phyloP scores from a whole-genome alignment of 352 stramenopile species.

The Phytophthora sansomeana region DNA sequence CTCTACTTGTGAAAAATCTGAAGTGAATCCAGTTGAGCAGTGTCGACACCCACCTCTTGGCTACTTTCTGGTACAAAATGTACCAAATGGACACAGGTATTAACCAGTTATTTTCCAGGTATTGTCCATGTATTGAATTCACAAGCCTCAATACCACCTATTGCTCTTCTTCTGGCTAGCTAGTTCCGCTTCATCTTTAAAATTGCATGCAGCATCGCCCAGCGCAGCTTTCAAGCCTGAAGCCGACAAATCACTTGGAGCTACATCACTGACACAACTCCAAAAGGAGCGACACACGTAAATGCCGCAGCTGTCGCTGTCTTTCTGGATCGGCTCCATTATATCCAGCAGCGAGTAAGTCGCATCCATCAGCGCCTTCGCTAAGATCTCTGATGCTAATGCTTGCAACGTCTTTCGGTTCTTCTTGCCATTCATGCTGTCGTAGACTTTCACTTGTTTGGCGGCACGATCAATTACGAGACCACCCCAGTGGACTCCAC shows the following conservation, averaged over 20 bases:
- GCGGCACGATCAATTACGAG: background rate
- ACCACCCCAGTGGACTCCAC: constrained; percentile 5
- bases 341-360: background rate
- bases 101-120: too few relatives aligned
- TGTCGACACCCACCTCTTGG: background rate
- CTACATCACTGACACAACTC: background rate
- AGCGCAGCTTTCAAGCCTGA: constrained; percentile 1
- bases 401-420: background rate
- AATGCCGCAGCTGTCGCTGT: constrained; percentile 14
- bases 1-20: background rate
- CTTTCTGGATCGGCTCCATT: constrained; percentile 4
- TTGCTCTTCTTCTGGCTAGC: too few relatives aligned
- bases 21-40: background rate
- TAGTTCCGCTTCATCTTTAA: constrained; percentile 8
- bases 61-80: background rate
- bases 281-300: constrained; percentile 9
- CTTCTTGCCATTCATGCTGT: constrained; percentile 5
- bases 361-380: background rate
- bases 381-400: background rate
- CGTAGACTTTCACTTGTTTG: constrained; percentile 9
- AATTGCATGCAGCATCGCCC: background rate
- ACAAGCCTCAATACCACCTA: too few relatives aligned
- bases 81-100: too few relatives aligned
- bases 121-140: constrained; percentile 8
- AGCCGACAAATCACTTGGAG: background rate